These are phyloP conservation scores for Yarrowia bubula DNA, from an alignment of 805 yeast species.

Conservation along the genomic window DNA sequence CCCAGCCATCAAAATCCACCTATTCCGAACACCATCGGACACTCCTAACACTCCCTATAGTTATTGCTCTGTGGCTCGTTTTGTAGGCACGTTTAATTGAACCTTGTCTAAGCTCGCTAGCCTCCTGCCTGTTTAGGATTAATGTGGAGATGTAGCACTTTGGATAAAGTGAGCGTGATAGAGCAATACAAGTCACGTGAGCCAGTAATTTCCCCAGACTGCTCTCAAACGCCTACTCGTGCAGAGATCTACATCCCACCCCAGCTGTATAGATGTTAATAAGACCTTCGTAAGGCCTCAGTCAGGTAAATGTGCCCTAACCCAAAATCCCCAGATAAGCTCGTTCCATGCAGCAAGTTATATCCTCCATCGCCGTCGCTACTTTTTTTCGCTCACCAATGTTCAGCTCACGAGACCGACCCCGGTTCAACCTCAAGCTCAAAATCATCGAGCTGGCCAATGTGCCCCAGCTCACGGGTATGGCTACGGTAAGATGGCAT, in stretches of 20 bases:
- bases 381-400: neutral
- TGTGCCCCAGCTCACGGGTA: constrained; percentile 75
- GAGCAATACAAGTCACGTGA: neutral
- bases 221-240: too few species aligned
- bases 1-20: too few species aligned
- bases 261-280: too few species aligned
- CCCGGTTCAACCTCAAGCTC: constrained; percentile 53
- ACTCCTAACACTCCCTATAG: too few species aligned
- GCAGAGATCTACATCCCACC: too few species aligned
- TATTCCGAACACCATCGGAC: too few species aligned
- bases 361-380: neutral
- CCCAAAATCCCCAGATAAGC: constrained; percentile 15
- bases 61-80: too few species aligned
- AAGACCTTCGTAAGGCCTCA: too few species aligned
- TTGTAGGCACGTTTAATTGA: constrained; percentile 1
- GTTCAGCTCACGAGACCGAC: constrained; percentile 20
- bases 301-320: neutral
- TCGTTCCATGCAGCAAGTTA: constrained; percentile 14
- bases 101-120: constrained; percentile 2
- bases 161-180: neutral
- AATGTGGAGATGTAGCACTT: neutral
- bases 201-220: too few species aligned
- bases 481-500: constrained; percentile 62
- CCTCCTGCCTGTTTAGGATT: neutral
- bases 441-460: constrained; percentile 71